phyloP scores from a whole-genome alignment of 331 rosid species.

The Spiraea crenata region DNA sequence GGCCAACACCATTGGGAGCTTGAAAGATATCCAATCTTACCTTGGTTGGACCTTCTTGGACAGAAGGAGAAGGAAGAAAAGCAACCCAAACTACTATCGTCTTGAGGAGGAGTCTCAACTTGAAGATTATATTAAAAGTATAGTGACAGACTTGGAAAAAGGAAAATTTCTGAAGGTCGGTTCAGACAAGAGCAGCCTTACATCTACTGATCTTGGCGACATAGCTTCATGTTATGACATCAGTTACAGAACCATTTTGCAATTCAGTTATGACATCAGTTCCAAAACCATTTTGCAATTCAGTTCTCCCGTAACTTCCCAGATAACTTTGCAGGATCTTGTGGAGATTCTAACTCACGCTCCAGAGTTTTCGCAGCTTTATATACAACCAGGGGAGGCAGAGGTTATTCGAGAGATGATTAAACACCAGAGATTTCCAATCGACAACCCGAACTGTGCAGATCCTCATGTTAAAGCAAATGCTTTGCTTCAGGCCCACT shows the following conservation, averaged over 20 bases:
- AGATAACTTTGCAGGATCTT: conserved; percentile 92
- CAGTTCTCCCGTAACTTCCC: conserved; percentile 71
- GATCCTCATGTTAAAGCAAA: conserved; percentile 89
- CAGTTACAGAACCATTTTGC: too few species aligned
- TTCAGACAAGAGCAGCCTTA: conserved; percentile 83
- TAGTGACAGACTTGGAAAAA: conserved; percentile 76
- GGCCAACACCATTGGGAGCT: conserved; percentile 76
- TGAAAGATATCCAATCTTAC: conserved; percentile 94
- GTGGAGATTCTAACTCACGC: conserved; percentile 82
- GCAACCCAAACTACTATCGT: conserved; percentile 94
- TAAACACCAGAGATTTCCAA: conserved; percentile 89
- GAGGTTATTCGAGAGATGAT: conserved; percentile 78
- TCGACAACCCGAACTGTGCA: conserved; percentile 75
- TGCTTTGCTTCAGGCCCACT: conserved; percentile 92
- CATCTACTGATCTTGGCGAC: conserved; percentile 86
- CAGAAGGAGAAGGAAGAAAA: conserved; percentile 88
- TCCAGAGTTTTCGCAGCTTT: conserved; percentile 82
- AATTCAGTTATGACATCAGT: too few species aligned
- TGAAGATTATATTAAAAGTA: conserved; percentile 80
- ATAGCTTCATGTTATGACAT: conserved; percentile 90
- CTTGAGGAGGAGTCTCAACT: conserved; percentile 91
- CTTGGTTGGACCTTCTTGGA: conserved; percentile 97
- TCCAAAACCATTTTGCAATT: conserved; percentile 78
- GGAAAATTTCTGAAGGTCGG: conserved; percentile 73
- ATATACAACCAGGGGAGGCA: conserved; percentile 93